Evolutionary conservation across 2,329 filamentous ascomycete genomes (phyloP), one percentile per base, ranked within the genome.

Genomic region (Cordyceps tenuipes): DNA sequence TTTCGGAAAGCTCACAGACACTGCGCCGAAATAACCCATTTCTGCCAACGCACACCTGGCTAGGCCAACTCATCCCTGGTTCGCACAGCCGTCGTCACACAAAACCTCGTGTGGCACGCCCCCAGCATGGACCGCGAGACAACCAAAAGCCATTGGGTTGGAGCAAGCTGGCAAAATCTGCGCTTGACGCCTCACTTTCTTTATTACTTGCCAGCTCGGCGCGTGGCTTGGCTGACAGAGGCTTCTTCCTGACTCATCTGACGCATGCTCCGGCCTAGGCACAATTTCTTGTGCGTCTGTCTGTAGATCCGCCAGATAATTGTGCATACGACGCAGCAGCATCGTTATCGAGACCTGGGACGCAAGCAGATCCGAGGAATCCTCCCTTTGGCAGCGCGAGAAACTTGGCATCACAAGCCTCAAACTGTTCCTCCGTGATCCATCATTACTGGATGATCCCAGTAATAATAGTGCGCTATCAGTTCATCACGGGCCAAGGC

Each of bases 301-400:
- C n/a, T n/a, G n/a, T n/a, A 51, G 56, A 51, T 58, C 56, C 56
- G 49, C 56, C 56, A 52, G 26, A 23, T 23, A 58, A 46, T 52
- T 58, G 56, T 58, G 56, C 56, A 58, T 58, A 57, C 31, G 48
- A 39, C 48, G 44, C n/a, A 52, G 44, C n/a, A 52, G 48, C 46
- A 46, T 58, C 48, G 56, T 51, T 44, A 58, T 51, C 48, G 56
- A 44, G 47, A 58, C 47, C 29, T 52, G 48, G 36, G 46, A 46
- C 56, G 46, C 46, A 31, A 34, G 46, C 55, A 49, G 56, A 58
- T 58, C 56, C 56, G 23, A 56, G 43, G 26, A 23, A 29, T 43
- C 7, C 55, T 50, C 55, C 34, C 55, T 49, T 41, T 46, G 34
- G 44, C 55, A 41, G 43, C 36, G 23, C 41, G n/a, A n/a, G n/a